Conservation (phyloP, 345 rosid species). For the Salix dunnii region DNA sequence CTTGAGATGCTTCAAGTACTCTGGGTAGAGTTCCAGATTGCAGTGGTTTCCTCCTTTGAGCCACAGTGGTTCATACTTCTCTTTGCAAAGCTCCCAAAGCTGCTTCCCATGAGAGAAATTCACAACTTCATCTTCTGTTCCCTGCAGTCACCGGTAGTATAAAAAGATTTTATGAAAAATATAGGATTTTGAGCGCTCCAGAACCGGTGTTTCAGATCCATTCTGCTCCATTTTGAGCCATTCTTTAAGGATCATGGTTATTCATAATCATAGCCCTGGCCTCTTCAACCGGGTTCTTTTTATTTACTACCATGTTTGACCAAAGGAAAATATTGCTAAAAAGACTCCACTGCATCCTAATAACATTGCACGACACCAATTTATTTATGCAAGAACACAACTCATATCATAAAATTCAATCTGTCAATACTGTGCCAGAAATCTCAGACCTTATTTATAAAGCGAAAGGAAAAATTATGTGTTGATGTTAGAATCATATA, state of each 20-base stretch:
- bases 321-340: not conserved
- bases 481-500: not conserved
- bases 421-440: not conserved
- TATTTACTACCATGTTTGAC: not conserved
- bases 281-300: not conserved
- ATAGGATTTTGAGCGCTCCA: not conserved
- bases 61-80: slow-evolving; percentile 92
- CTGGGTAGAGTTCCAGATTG: slow-evolving; percentile 72
- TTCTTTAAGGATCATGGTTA: not conserved
- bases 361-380: not conserved
- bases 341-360: not conserved
- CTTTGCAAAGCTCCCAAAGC: slow-evolving; percentile 76
- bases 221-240: not conserved
- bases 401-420: not conserved
- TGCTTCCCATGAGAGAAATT: slow-evolving; percentile 82
- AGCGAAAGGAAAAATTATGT: not conserved
- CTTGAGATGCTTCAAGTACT: slow-evolving; percentile 66
- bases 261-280: not conserved
- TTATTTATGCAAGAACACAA: not conserved
- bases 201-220: not conserved
- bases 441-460: not conserved
- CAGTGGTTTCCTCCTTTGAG: slow-evolving; percentile 79
- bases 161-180: not conserved
- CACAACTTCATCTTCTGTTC: slow-evolving; percentile 79
- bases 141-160: slow-evolving; percentile 35